Percentiles rank a stretch among this genome's conserved stretches.
Conservation (phyloP, 371 early-diverging fungal genomes). For the Mycotypha africana region DNA sequence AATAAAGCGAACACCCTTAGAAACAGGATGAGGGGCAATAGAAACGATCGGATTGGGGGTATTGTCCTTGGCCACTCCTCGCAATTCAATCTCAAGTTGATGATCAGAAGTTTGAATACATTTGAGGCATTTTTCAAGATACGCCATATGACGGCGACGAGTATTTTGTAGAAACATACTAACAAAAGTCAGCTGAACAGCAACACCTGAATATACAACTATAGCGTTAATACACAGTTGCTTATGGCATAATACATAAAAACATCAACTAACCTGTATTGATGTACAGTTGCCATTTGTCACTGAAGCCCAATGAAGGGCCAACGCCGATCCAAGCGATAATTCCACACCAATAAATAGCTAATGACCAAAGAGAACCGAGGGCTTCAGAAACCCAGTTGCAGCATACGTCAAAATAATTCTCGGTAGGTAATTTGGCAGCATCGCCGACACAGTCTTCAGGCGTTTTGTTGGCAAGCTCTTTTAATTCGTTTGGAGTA, state of each 20-base stretch:
- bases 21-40: slow-evolving; percentile 5
- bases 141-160: slow-evolving; percentile 16
- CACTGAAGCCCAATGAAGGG: slow-evolving; percentile 4
- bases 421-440: slow-evolving; percentile 9
- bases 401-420: slow-evolving; percentile 9
- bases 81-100: slow-evolving; percentile 6
- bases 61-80: slow-evolving; percentile 5
- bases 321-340: slow-evolving; percentile 17
- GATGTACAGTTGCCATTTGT: slow-evolving; percentile 19
- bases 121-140: slow-evolving; percentile 11
- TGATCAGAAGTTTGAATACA: slow-evolving; percentile 3
- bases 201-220: no score
- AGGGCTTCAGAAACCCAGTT: slow-evolving; percentile 9
- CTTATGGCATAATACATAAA: no score
- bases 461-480: neutral
- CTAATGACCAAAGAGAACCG: slow-evolving; percentile 9
- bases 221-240: no score
- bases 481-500: neutral
- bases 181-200: slow-evolving; percentile 15
- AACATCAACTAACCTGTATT: no score
- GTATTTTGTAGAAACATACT: slow-evolving; percentile 21
- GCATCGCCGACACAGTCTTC: slow-evolving; percentile 11
- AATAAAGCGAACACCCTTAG: slow-evolving; percentile 8
- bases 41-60: slow-evolving; percentile 9
- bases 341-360: slow-evolving; percentile 10